Base-by-base conservation (phyloP, 108 stramenopile species). In the Nannochloropsis salina region DNA sequence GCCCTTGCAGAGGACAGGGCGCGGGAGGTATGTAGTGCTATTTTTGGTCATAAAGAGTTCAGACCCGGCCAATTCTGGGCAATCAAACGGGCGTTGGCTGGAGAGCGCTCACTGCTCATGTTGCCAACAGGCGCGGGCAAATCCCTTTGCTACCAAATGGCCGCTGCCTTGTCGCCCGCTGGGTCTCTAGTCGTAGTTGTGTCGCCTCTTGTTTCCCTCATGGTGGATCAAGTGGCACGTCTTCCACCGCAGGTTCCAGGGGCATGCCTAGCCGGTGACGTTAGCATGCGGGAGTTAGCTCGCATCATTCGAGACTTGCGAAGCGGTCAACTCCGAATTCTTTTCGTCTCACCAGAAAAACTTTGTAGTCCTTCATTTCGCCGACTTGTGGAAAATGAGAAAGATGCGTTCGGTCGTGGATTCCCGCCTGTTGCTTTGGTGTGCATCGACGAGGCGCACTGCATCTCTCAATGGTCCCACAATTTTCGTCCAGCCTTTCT, bases 371-470 rank as follows among this genome's bases (percentile, higher is more conserved):
- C 90, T 44, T 85, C 90, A 0, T 90, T 90, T 83, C 85, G 82
- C 40, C 51, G 89, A 4, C 86, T 89, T 18, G 86, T 82, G 41
- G 80, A 43, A 11, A 61, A 61, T 15, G 81, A 81, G 41, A 40
- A 81, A 9, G 40, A 31, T 6, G 41, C 81, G 81, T 1, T 15
- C 3, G 61, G 61, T n/a, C 85, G 85, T 9, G 83, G 43, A 31
- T 85, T 89, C 10, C 89, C 89, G 1, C 86, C 85, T 8, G 85
- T 89, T 42, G 86, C 89, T 42, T 83, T 99, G 5, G 91, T 98
- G 31, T 96, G 95, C 85, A 93, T 99, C 42, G 99, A 99, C 84
- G 99, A 99, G 91, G 98, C 96, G 10, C 96, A 96, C 91, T 91
- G 92, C 89, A 80, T 92, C 81, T 93, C 94, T 83, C 95, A 98